phyloP scores from a whole-genome alignment of 2,329 filamentous ascomycete genomes.

The Decorospora gaudefroyi region DNA sequence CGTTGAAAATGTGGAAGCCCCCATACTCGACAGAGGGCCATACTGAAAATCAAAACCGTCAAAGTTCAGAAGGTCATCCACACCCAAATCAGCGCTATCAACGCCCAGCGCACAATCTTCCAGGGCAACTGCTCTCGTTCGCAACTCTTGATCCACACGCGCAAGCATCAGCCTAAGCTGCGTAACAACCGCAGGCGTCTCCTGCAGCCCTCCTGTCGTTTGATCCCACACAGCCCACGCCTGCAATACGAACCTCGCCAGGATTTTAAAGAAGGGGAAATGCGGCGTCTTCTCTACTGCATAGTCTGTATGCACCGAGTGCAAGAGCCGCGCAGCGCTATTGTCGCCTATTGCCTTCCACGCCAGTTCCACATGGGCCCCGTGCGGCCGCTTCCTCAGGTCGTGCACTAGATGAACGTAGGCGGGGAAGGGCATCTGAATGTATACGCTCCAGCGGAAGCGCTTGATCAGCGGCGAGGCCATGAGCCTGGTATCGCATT shows the following conservation, averaged over 20 bases:
- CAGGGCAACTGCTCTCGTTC: neutral
- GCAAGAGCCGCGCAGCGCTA: constrained; percentile 46
- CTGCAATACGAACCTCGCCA: constrained; percentile 63
- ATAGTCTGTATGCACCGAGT: constrained; percentile 20
- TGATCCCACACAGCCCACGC: constrained; percentile 41
- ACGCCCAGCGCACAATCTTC: neutral
- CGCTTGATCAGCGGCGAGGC: constrained; percentile 49
- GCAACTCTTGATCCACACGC: neutral
- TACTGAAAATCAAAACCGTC: constrained; percentile 2
- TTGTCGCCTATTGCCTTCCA: constrained; percentile 57
- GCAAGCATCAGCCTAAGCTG: constrained; percentile 8
- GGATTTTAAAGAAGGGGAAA: constrained; percentile 45
- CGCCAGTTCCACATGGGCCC: constrained; percentile 39
- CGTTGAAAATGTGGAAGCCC: constrained; percentile 1
- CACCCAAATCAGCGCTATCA: neutral
- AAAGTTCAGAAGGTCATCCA: constrained; percentile 2
- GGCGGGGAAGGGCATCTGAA: constrained; percentile 56
- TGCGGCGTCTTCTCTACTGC: constrained; percentile 18
- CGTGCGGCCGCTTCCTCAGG: constrained; percentile 46
- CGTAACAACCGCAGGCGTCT: constrained; percentile 14
- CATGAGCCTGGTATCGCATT: constrained; percentile 54
- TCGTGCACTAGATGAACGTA: constrained; percentile 55
- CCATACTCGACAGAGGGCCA: neutral
- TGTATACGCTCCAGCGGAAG: constrained; percentile 51
- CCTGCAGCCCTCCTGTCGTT: constrained; percentile 8